Conservation (phyloP, 1,139 yeast species). For the Lodderomyces metapsilosis region DNA sequence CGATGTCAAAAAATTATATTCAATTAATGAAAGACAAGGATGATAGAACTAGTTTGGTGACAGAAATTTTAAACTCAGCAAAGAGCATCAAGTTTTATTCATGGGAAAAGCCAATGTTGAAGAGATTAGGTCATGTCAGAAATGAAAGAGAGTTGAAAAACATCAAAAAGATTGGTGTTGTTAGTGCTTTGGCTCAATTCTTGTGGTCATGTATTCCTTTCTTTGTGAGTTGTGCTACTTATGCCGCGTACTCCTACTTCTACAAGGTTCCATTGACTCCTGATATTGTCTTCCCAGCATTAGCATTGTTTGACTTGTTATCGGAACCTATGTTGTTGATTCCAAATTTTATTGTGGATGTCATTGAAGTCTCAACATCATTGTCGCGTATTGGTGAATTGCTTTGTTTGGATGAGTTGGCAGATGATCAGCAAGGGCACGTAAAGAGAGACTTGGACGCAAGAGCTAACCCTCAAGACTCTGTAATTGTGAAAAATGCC, state of each 20-base stretch:
- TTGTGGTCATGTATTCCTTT: constrained; percentile 42
- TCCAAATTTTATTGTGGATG: constrained; percentile 29
- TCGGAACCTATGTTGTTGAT: constrained; percentile 35
- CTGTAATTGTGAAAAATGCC: constrained; percentile 17
- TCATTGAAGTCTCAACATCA: constrained; percentile 34
- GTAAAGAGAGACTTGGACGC: constrained; percentile 54
- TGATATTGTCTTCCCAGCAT: constrained; percentile 38
- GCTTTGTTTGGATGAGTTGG: constrained; percentile 34
- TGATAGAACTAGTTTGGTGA: constrained; percentile 35
- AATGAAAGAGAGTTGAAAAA: constrained; percentile 34
- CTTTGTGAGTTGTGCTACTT: constrained; percentile 33
- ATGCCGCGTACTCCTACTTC: constrained; percentile 25
- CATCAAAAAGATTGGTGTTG: constrained; percentile 30
- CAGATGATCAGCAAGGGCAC: constrained; percentile 60
- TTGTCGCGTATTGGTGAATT: constrained; percentile 32
- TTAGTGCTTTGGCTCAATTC: constrained; percentile 29
- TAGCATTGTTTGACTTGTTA: constrained; percentile 35
- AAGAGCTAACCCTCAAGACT: constrained; percentile 13
- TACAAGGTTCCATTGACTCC: constrained; percentile 32
- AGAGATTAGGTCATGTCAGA: constrained; percentile 32
- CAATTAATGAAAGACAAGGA: constrained; percentile 32
- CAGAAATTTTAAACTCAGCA: constrained; percentile 39
- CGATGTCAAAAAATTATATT: constrained; percentile 26
- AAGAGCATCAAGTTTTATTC: constrained; percentile 41
- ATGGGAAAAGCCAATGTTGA: constrained; percentile 42